Base-by-base conservation (phyloP, 2,329 filamentous ascomycete species). In the Curvularia verruculosa region DNA sequence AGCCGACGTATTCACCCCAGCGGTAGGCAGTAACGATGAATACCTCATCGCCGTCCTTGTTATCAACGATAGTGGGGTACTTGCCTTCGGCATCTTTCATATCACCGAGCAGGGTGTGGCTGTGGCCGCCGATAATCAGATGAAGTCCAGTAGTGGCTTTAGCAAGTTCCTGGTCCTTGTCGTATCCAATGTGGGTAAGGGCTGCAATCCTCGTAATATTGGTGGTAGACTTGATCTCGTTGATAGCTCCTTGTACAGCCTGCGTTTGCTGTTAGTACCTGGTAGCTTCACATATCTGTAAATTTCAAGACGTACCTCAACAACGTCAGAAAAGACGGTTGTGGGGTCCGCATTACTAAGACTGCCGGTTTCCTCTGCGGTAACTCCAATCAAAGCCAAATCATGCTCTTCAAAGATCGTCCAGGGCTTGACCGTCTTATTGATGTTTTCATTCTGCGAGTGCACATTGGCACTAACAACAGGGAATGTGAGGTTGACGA, bases 1-100 rank as follows among this genome's bases (percentile, higher is more conserved):
- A 87, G 55, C 87, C 87, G 2, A 89, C 74, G 54, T 89, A 89
- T 75, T 89, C 85, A 49, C 87, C 87, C 87, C 87, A 89, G 60
- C 86, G 83, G 69, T 86, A 89, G 2, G 86, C 84, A 7, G 86
- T 88, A 18, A 89, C 87, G 65, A 89, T 82, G 68, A 89, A 89
- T 48, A 89, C 87, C 65, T 89, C 87, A 31, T 89, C 84, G 43
- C 85, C 86, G 48, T 85, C 82, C 59, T 80, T 73, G 70, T 89
- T 87, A 26, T 82, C 75, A 50, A 82, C 81, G 49, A 89, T 85
- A 13, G 87, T 89, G 1, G 87, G 87, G 67, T 89, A 89, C 8
- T 82, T 78, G 31, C 86, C 87, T 64, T 81, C 78, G 13, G 86
- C 83, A 23, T 79, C 80, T n/a, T 79, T 72, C 77, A 87, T 84